Percentiles rank a stretch among this genome's conserved stretches.
phyloP scores from a whole-genome alignment of 1,284 basidiomycete genomes.

The Papiliotrema flavescens region DNA sequence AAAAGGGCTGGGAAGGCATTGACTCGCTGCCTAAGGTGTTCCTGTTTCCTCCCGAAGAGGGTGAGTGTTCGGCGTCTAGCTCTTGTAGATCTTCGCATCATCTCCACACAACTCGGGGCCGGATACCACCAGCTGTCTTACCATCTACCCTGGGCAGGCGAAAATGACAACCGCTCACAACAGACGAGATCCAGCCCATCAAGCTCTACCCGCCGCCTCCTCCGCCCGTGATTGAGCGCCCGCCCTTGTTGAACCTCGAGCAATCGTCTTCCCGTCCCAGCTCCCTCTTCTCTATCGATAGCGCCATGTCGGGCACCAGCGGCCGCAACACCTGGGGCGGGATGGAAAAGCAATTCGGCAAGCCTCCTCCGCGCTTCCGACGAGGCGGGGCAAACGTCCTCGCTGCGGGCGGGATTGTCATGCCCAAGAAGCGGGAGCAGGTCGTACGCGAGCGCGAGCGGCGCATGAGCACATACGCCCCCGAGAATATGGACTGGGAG shows the following conservation, averaged over 20 bases:
- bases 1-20: no score
- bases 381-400: neutral
- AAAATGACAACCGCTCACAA: neutral
- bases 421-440: slow-evolving; percentile 11
- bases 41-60: slow-evolving; percentile 6
- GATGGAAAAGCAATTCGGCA: slow-evolving; percentile 1
- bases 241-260: neutral
- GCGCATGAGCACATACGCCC: slow-evolving; percentile 1
- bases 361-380: slow-evolving; percentile 4
- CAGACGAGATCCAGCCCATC: slow-evolving; percentile 1
- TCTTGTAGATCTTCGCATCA: neutral
- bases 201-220: slow-evolving; percentile 3
- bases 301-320: no score
- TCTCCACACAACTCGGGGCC: no score
- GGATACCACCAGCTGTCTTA: no score
- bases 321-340: slow-evolving; percentile 6
- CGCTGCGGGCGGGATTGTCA: neutral
- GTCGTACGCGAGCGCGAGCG: neutral
- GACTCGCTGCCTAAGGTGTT: slow-evolving; percentile 1
- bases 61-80: neutral
- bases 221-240: neutral
- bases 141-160: no score
- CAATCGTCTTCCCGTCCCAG: neutral
- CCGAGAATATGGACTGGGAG: neutral
- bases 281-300: neutral